phyloP scores from a whole-genome alignment of 352 stramenopile genomes.

The Phytophthora brassicae region DNA sequence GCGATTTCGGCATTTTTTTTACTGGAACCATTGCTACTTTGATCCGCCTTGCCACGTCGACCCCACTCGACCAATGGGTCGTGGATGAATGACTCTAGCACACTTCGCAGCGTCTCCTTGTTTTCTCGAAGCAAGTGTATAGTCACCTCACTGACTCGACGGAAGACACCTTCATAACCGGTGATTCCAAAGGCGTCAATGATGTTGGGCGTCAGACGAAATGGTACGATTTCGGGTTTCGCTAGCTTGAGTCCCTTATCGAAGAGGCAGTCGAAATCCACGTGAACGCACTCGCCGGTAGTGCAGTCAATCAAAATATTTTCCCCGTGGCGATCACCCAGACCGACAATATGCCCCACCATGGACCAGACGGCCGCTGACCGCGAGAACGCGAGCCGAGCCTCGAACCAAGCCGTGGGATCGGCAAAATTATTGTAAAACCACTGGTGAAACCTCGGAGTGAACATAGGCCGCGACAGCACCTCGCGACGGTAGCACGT shows the following conservation, averaged over 20 bases:
- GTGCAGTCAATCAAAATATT: slow-evolving; percentile 99
- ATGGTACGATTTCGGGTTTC: slow-evolving; percentile 98
- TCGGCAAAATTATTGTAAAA: slow-evolving; percentile 98
- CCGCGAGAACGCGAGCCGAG: slow-evolving; percentile 82
- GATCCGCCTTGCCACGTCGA: slow-evolving; percentile 67
- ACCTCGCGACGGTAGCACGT: slow-evolving; percentile 71
- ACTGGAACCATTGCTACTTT: slow-evolving; percentile 36
- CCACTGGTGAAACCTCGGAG: slow-evolving; percentile 98
- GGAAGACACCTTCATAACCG: slow-evolving; percentile 95
- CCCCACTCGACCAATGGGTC: slow-evolving; percentile 95
- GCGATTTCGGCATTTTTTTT: slow-evolving; percentile 47
- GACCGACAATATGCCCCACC: slow-evolving; percentile 94
- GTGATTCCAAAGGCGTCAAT: slow-evolving; percentile 99
- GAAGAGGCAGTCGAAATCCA: slow-evolving; percentile 99
- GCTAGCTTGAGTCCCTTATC: slow-evolving; percentile 98
- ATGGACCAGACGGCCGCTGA: slow-evolving; percentile 97
- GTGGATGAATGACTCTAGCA: slow-evolving; percentile 99
- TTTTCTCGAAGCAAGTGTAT: slow-evolving; percentile 94
- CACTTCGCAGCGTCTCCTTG: slow-evolving; percentile 96
- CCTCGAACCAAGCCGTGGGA: slow-evolving; percentile 98
- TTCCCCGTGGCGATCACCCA: slow-evolving; percentile 97
- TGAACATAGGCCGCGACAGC: slow-evolving; percentile 76
- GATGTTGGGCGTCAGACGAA: slow-evolving; percentile 99
- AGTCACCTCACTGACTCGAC: slow-evolving; percentile 90
- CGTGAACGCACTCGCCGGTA: slow-evolving; percentile 98